Conservation (phyloP, 2,329 filamentous ascomycete species). For the Pseudopithomyces maydicus region DNA sequence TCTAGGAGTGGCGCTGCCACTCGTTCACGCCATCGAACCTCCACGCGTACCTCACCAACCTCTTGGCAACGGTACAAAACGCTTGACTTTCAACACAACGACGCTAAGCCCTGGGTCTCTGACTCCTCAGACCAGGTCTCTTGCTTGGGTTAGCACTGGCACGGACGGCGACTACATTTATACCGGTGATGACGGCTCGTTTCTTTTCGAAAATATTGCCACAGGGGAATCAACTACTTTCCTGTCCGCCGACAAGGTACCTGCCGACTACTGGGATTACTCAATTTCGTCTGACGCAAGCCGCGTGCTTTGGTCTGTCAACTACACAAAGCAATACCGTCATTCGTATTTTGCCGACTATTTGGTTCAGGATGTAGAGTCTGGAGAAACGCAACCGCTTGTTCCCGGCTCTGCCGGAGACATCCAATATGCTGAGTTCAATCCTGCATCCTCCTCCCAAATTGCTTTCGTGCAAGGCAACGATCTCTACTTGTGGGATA, state of each 20-base stretch:
- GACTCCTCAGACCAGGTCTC: conserved; percentile 52
- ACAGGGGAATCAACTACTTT: conserved; percentile 63
- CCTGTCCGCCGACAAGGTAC: conserved; percentile 63
- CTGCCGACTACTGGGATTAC: conserved; percentile 61
- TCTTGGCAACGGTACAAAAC: conserved; percentile 59
- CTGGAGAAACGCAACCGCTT: conserved; percentile 60
- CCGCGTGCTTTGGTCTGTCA: conserved; percentile 66
- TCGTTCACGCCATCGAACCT: conserved; percentile 50
- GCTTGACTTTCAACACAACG: conserved; percentile 66
- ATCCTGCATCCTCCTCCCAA: conserved; percentile 58
- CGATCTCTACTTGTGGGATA: conserved; percentile 64
- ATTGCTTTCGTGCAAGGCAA: conserved; percentile 72
- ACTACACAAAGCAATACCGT: conserved; percentile 71
- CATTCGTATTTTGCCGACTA: conserved; percentile 73
- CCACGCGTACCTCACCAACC: conserved; percentile 61
- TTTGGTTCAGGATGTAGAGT: conserved; percentile 65
- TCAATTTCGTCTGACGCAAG: conserved; percentile 66
- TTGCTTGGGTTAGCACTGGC: conserved; percentile 63
- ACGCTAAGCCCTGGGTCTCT: conserved; percentile 49
- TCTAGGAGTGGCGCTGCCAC: conserved; percentile 31
- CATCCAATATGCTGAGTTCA: conserved; percentile 70
- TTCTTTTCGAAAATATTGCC: conserved; percentile 67
- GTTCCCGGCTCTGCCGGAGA: conserved; percentile 65
- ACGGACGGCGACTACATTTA: conserved; percentile 68
- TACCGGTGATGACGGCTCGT: conserved; percentile 54